Percentiles rank a stretch among this genome's conserved stretches.
Conservation (phyloP, 179 eudicot genomes). For the Pouteria campechiana region DNA sequence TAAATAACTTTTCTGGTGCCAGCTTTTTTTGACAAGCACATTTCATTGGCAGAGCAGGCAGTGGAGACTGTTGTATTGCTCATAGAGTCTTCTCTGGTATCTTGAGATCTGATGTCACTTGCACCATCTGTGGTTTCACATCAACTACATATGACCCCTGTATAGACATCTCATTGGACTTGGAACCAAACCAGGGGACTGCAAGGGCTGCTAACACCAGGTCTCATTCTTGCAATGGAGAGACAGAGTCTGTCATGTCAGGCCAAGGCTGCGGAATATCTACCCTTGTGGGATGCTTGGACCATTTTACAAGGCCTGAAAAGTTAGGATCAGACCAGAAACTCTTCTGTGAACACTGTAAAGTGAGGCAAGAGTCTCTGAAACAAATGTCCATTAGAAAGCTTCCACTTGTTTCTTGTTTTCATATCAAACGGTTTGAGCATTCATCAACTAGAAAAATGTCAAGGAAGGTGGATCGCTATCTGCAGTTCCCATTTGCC, state of each 20-base stretch:
- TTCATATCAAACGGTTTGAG: constrained; percentile 73
- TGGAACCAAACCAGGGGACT: constrained; percentile 30
- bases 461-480: constrained; percentile 61
- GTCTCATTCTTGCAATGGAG: constrained; percentile 24
- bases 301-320: constrained; percentile 64
- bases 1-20: background rate
- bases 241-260: constrained; percentile 14
- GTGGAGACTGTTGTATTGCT: constrained; percentile 66
- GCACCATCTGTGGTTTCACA: constrained; percentile 65
- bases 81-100: constrained; percentile 69
- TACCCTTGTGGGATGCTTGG: constrained; percentile 51
- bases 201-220: constrained; percentile 16
- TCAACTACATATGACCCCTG: constrained; percentile 77
- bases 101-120: constrained; percentile 68
- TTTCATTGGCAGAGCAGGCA: constrained; percentile 22
- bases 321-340: constrained; percentile 66
- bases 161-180: constrained; percentile 61
- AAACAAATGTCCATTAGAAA: constrained; percentile 72
- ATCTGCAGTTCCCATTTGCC: constrained; percentile 67
- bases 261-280: constrained; percentile 17
- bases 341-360: constrained; percentile 59
- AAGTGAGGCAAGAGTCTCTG: constrained; percentile 57
- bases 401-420: constrained; percentile 63
- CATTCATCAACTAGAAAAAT: constrained; percentile 42
- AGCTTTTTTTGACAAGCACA: background rate